Conservation (phyloP, 2,329 filamentous ascomycete species). For the Aureobasidium mangrovei region DNA sequence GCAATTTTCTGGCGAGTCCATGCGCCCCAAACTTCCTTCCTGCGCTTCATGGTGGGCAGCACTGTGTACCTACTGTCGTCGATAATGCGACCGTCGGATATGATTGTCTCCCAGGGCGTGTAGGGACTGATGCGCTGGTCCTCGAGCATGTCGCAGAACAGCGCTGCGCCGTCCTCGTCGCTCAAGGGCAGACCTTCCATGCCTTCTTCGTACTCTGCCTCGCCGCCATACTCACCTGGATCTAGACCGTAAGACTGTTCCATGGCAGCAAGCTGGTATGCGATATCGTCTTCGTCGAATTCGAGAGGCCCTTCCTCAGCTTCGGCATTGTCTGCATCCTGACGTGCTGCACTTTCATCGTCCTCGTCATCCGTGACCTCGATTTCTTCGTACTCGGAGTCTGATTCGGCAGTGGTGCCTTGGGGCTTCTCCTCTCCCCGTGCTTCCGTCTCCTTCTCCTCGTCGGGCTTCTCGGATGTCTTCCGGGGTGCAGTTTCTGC, state of each 20-base stretch:
- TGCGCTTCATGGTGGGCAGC: conserved; percentile 67
- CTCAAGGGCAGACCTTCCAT: conserved; percentile 62
- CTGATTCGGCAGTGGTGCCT: conserved; percentile 28
- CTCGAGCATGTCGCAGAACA: conserved; percentile 80
- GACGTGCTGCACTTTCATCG: conserved; percentile 40
- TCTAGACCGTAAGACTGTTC: conserved; percentile 74
- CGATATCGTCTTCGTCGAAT: conserved; percentile 91
- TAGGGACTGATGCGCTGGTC: conserved; percentile 79
- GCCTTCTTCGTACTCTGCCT: conserved; percentile 56
- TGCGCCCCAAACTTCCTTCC: conserved; percentile 72
- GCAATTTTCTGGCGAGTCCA: conserved; percentile 76
- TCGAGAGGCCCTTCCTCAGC: conserved; percentile 51
- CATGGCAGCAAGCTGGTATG: conserved; percentile 83
- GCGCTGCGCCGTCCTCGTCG: conserved; percentile 62
- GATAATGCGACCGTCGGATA: conserved; percentile 58
- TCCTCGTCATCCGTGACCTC: conserved; percentile 57
- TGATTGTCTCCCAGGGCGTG: conserved; percentile 80
- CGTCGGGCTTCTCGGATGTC: conserved; percentile 25
- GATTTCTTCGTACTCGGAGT: conserved; percentile 59
- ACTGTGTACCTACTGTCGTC: conserved; percentile 83
- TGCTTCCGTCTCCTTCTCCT: conserved; percentile 5
- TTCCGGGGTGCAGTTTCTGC: conserved; percentile 18
- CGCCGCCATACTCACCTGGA: conserved; percentile 57
- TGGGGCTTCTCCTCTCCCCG: conserved; percentile 4
- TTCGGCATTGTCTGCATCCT: conserved; percentile 33